Conservation (phyloP, 352 stramenopile genomes). For the Pythium rishiriense region DNA sequence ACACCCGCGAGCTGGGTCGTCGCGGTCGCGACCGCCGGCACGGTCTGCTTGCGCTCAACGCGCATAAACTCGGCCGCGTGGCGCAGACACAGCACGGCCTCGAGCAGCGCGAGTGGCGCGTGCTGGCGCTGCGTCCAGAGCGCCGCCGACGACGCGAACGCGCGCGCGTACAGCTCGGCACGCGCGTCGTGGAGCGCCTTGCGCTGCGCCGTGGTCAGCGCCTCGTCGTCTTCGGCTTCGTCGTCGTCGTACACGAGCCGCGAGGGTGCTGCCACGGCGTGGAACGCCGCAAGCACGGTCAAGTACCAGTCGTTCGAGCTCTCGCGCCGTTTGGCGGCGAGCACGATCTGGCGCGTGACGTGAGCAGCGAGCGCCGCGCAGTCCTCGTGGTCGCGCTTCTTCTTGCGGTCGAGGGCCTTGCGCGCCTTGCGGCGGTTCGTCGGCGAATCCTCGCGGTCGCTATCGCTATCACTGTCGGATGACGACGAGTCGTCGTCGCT, state of each 20-base stretch:
- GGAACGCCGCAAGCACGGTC: slow-evolving; percentile 39
- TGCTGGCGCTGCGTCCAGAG: slow-evolving; percentile 30
- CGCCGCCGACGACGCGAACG: slow-evolving; percentile 32
- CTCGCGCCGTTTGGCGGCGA: slow-evolving; percentile 10
- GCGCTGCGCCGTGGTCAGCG: slow-evolving; percentile 31
- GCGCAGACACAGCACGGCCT: slow-evolving; percentile 47
- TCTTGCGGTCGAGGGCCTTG: slow-evolving; percentile 7
- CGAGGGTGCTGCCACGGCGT: slow-evolving; percentile 41
- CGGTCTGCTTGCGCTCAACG: slow-evolving; percentile 41
- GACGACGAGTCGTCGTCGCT: slow-evolving; percentile 43
- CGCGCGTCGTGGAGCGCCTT: slow-evolving; percentile 47
- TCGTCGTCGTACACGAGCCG: slow-evolving; percentile 38
- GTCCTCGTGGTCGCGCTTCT: slow-evolving; percentile 27
- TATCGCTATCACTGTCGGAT: slow-evolving; percentile 30
- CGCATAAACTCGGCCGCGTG: slow-evolving; percentile 61
- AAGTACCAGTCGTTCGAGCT: slow-evolving; percentile 43
- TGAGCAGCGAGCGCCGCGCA: slow-evolving; percentile 38
- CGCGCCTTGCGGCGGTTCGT: slow-evolving; percentile 25
- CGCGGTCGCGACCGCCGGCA: slow-evolving; percentile 46
- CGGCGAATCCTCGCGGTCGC: slow-evolving; percentile 13
- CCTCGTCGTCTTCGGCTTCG: slow-evolving; percentile 34
- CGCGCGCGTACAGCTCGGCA: slow-evolving; percentile 49
- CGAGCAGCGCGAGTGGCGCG: slow-evolving; percentile 28
- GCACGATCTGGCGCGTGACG: slow-evolving; percentile 16
- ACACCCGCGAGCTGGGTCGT: slow-evolving; percentile 46